phyloP scores from a whole-genome alignment of 805 yeast species.

The Danielozyma ontarioensis region DNA sequence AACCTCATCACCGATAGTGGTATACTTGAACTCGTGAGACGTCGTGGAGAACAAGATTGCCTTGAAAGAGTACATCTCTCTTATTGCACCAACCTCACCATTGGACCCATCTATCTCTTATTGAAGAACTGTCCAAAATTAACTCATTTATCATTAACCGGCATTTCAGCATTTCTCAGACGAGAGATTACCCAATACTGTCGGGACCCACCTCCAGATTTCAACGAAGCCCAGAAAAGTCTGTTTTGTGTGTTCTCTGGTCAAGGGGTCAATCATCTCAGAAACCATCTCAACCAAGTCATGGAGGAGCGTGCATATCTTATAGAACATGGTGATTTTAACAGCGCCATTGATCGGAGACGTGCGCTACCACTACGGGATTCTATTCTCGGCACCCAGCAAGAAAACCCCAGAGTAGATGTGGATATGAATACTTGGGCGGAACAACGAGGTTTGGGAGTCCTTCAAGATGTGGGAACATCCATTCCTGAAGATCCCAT shows the following conservation, averaged over 20 bases:
- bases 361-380: neutral
- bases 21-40: constrained; percentile 57
- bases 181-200: constrained; percentile 82
- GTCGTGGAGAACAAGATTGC: constrained; percentile 70
- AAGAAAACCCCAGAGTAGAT: constrained; percentile 6
- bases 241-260: constrained; percentile 94
- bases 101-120: constrained; percentile 71
- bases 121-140: constrained; percentile 77
- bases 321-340: constrained; percentile 26
- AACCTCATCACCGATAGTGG: constrained; percentile 84
- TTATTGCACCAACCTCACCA: constrained; percentile 76
- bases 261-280: constrained; percentile 71
- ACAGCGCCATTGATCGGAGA: constrained; percentile 1
- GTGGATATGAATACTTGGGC: constrained; percentile 15
- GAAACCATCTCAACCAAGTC: constrained; percentile 56
- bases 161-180: constrained; percentile 83
- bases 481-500: constrained; percentile 12
- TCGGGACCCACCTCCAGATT: constrained; percentile 89
- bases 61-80: constrained; percentile 91
- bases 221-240: constrained; percentile 77
- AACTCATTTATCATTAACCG: constrained; percentile 89
- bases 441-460: constrained; percentile 26
- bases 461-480: constrained; percentile 11
- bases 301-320: constrained; percentile 32
- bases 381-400: constrained; percentile 1